Evolutionary conservation across 2,329 filamentous ascomycete genomes (phyloP).

Genomic region (Aspergillus brasiliensis): DNA sequence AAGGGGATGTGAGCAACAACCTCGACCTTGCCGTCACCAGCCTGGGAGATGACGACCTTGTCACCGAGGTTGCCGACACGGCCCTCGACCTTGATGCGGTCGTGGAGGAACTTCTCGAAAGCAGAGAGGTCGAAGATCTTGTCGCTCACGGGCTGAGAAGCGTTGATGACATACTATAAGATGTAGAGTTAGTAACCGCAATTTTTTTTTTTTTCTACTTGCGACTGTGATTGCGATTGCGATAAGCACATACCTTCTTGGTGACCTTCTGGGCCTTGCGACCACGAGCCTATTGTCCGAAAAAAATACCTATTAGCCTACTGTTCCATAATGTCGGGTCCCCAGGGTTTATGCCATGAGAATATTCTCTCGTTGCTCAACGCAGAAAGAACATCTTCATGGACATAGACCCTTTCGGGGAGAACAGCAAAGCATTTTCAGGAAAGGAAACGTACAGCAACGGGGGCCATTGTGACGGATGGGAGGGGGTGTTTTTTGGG

Average conservation of each 20-base stretch:
- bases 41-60: constrained; percentile 83
- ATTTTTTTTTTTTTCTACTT: constrained; percentile 1
- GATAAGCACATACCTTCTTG: constrained; percentile 45
- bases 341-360: constrained; percentile 18
- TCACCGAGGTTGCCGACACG: constrained; percentile 98
- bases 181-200: background rate
- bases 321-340: constrained; percentile 62
- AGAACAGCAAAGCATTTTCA: constrained; percentile 88
- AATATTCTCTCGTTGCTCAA: background rate
- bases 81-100: constrained; percentile 99
- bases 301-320: constrained; percentile 81
- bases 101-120: constrained; percentile 99
- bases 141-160: constrained; percentile 95
- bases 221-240: constrained; percentile 3
- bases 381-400: constrained; percentile 25
- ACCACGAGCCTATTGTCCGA: constrained; percentile 45
- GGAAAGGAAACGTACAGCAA: constrained; percentile 73
- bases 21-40: constrained; percentile 96
- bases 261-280: constrained; percentile 53
- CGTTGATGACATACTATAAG: constrained; percentile 94
- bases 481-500: constrained; percentile 30
- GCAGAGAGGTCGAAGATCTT: constrained; percentile 99
- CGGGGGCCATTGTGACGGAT: constrained; percentile 74
- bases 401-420: constrained; percentile 49
- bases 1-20: constrained; percentile 96